Evolutionary conservation across 1,139 yeast genomes (phyloP), one percentile per base, ranked within the genome.

Genomic region (Hemisphaericaspora xylofermentans): DNA sequence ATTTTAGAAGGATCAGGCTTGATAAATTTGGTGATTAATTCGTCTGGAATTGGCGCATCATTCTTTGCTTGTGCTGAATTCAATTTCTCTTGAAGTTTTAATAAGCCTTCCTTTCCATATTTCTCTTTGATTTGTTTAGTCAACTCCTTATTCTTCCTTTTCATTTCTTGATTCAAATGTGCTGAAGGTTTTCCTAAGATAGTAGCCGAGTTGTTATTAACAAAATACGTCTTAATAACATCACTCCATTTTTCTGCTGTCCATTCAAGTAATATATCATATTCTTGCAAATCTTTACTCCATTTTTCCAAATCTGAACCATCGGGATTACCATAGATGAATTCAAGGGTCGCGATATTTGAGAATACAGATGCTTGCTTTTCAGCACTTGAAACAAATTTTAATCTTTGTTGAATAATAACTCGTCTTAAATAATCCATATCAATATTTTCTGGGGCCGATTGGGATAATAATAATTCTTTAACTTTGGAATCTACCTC

Each of bases 1-100:
- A 93, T 89, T 35, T 76, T 76, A 0, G 84, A 68, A 1, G 95
- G 89, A 54, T 88, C 88, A 4, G 96, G 94, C 26, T 78, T 75
- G 19, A 76, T 76, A 60, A 86, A 88, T 26, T 69, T 58, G 2
- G 74, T 65, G 33, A 93, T 58, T 10, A 89, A 64, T 1, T 74
- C 73, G 7, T 78, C 75, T 0, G 98, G 97, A 45, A 94, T 86
- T 13, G 87, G 84, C 17, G 53, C 63, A 55, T 88, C 88, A 58
- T 93, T 93, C 37, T 68, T 71, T 3, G 62, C 67, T 53, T 82
- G 84, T 0, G 98, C 98, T 0, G 58, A 50, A 19, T 80, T 72
- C 32, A 93, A 58, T 40, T 66, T 66, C 18, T 69, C 58, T 8
- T 68, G 78, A 32, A 88, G 64, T 35, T 73, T 57, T 16, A 63